Conservation (phyloP, 2,329 filamentous ascomycete species). For the Hypoxylon sp. region DNA sequence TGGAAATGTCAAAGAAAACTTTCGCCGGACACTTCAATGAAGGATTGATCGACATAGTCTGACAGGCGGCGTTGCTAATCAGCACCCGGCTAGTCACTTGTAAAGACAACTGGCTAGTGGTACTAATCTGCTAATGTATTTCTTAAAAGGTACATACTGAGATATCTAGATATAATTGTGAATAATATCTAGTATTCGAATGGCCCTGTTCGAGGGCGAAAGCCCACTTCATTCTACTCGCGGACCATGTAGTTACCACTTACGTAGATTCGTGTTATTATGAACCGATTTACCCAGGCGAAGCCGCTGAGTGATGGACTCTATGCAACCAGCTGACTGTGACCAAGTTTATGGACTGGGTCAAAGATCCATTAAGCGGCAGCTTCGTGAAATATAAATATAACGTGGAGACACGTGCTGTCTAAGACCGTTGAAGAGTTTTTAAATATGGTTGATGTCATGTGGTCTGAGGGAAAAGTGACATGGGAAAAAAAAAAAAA, state of each 20-base stretch:
- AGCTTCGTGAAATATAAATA: constrained; percentile 4
- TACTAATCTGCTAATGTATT: neutral
- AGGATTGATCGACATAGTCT: constrained; percentile 36
- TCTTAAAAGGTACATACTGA: constrained; percentile 1
- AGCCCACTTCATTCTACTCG: constrained; percentile 1
- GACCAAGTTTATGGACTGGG: neutral
- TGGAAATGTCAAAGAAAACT: constrained; percentile 16
- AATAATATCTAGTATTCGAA: constrained; percentile 4
- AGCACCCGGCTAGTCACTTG: neutral
- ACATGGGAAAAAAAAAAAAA: constrained; percentile 2
- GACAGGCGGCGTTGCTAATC: constrained; percentile 32
- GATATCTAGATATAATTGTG: constrained; percentile 5
- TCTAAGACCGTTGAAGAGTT: neutral
- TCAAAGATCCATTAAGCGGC: neutral
- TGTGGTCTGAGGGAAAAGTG: neutral
- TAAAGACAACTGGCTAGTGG: neutral
- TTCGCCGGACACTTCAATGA: constrained; percentile 19
- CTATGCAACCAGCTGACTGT: neutral
- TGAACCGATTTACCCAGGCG: constrained; percentile 35
- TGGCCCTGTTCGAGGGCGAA: constrained; percentile 10
- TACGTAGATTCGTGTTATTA: neutral
- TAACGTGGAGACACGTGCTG: neutral
- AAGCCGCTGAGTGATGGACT: constrained; percentile 4
- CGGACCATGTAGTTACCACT: neutral
- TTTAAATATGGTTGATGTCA: constrained; percentile 15